Conservation (phyloP, 116 monocot species). For the Posidonia oceanica region DNA sequence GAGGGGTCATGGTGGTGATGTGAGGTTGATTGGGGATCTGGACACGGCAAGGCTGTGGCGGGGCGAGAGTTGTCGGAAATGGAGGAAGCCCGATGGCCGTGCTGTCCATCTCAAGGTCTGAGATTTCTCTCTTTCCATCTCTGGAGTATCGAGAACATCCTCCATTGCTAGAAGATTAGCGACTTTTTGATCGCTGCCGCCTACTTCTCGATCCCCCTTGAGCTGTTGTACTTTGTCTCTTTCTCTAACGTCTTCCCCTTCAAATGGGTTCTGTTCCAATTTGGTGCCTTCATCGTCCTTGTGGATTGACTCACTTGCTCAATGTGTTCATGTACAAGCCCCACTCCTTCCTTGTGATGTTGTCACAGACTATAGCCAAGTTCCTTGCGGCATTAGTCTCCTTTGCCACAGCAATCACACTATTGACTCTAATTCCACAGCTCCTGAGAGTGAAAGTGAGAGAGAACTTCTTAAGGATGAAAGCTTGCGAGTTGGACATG, state of each 20-base stretch:
- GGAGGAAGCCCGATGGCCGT: no score
- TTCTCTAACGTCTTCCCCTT: constrained; percentile 46
- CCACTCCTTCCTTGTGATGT: constrained; percentile 41
- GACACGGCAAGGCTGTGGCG: no score
- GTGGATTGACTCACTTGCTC: constrained; percentile 58
- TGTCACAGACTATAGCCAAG: constrained; percentile 41
- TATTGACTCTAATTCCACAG: constrained; percentile 59
- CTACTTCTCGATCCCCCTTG: constrained; percentile 69
- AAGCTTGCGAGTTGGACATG: constrained; percentile 42
- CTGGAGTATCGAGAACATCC: constrained; percentile 33
- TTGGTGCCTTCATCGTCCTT: constrained; percentile 69
- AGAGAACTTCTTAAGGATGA: constrained; percentile 40
- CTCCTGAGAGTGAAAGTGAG: constrained; percentile 47
- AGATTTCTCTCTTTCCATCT: neutral
- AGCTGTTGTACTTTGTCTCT: constrained; percentile 46
- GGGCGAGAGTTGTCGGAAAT: no score
- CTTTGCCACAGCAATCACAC: constrained; percentile 49
- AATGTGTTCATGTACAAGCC: constrained; percentile 53
- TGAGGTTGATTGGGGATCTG: no score
- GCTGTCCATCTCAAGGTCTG: no score
- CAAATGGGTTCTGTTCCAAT: constrained; percentile 64
- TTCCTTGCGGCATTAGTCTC: constrained; percentile 57
- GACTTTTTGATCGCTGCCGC: constrained; percentile 53
- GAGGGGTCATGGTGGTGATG: no score
- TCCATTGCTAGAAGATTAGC: constrained; percentile 40